A percentile compares a stretch with the other conserved stretches of the same genome.
Evolutionary conservation across 495 filamentous ascomycete genomes (phyloP).

Genomic region (Poronia punctata): DNA sequence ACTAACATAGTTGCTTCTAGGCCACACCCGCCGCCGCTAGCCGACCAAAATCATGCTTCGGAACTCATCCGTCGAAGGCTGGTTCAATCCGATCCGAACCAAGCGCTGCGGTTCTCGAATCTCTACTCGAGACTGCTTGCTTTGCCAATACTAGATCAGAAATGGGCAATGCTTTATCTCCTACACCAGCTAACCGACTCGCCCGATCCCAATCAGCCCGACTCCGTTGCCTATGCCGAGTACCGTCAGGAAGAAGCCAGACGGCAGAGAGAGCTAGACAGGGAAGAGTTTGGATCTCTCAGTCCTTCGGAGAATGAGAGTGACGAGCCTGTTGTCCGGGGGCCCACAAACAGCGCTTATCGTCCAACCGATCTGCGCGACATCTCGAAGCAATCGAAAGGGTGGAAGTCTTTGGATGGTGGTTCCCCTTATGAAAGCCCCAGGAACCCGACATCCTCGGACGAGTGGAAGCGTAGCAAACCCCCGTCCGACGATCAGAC

Average conservation of each 20-base stretch:
- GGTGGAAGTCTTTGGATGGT: slow-evolving; percentile 18
- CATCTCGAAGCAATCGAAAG: slow-evolving; percentile 24
- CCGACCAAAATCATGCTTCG: slow-evolving; percentile 80
- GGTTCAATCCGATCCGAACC: slow-evolving; percentile 69
- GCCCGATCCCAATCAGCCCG: slow-evolving; percentile 39
- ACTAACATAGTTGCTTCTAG: slow-evolving; percentile 17
- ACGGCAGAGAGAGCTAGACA: slow-evolving; percentile 8
- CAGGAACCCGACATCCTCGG: slow-evolving; percentile 14
- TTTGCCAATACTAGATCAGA: slow-evolving; percentile 84
- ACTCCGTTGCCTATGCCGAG: slow-evolving; percentile 26
- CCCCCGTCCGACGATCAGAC: slow-evolving; percentile 14
- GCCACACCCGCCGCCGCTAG: slow-evolving; percentile 24
- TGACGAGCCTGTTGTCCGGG: slow-evolving; percentile 3
- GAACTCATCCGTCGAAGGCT: slow-evolving; percentile 87
- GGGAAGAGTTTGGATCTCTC: slow-evolving; percentile 16
- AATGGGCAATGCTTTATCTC: slow-evolving; percentile 93
- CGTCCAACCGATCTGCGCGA: slow-evolving; percentile 26
- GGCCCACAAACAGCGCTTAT: slow-evolving; percentile 15
- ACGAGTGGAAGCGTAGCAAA: slow-evolving; percentile 17
- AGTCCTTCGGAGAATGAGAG: slow-evolving; percentile 21
- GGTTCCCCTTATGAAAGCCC: slow-evolving; percentile 8
- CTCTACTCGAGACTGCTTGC: slow-evolving; percentile 81
- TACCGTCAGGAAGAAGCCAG: slow-evolving; percentile 24
- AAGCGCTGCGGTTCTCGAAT: slow-evolving; percentile 81
- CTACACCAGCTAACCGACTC: slow-evolving; percentile 74